Base-by-base conservation (phyloP, 1,139 yeast genomes). In the Zygotorulaspora mrakii region DNA sequence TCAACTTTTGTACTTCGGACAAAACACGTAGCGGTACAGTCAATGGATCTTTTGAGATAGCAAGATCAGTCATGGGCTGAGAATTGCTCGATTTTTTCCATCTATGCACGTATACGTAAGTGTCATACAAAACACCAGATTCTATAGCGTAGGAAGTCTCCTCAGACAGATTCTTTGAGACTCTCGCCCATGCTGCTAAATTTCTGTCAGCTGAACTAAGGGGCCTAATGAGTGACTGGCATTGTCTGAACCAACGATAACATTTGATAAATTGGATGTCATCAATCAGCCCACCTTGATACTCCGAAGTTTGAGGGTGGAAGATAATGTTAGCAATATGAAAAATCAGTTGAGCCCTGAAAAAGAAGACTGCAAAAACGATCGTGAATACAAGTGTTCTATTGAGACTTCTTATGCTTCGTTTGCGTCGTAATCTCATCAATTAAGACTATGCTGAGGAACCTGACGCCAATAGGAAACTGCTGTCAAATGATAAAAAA, bases 201-300 rank as follows among this genome's bases (percentile, higher is more conserved):
- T 31, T 29, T 21, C 41, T 36, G 11, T 30, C 11, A 9, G 13
- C 17, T 3, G 22, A 14, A 20, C 33, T 26, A 20, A 28, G 31
- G 9, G 28, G 13, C 10, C 41, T 45, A 21, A 33, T 35, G 17
- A 50, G 30, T 6, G 35, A 31, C 16, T 41, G 35, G 26, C 53
- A 50, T 18, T 35, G 39, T 9, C 36, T 20, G 20, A 33, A 50
- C 54, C 53, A 49, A 4, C 40, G 42, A 31, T 45, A 50, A 26
- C 54, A 50, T 10, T 40, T 35, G 10, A 48, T 34, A 26, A 35
- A 17, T 33, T 40, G 39, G 22, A 49, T 44, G 25, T 49, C 54
- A 24, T 43, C 47, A 17, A 50, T 43, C 4, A 35, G 31, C 13
- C 50, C 50, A 7, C 47, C 49, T 2, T 20, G 24, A 32, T 46